Base-by-base conservation (phyloP, 2,329 filamentous ascomycete species). In the Diaporthe helianthi region DNA sequence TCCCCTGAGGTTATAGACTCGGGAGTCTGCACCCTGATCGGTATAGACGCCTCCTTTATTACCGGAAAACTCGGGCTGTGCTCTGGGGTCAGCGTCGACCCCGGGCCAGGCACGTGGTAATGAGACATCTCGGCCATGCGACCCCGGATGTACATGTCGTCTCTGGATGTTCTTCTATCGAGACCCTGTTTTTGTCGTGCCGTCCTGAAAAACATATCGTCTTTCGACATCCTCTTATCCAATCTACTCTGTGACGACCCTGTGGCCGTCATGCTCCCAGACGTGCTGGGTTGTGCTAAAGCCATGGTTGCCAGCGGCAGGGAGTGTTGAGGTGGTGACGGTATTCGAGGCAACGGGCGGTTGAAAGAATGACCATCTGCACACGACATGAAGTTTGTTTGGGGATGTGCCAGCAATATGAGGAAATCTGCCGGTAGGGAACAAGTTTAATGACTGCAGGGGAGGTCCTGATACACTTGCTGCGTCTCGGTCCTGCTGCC, bases 181-280 rank as follows among this genome's bases (percentile, higher is more conserved):
- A 76, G 76, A 31, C 73, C 70, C 9, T 66, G 24, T 26, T 55
- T 67, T 46, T 63, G 36, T 58, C 61, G 65, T 17, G 72, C 72
- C 47, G 72, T 72, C 52, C 73, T 77, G 67, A 82, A 70, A 67
- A 78, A 80, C 73, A 80, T 79, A 72, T 83, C 81, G 72, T 83
- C 81, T 65, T 79, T 83, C 26, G 84, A 86, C 52, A 83, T 75
- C 71, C 83, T 80, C 74, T 82, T 84, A 72, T 81, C 78, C 65
- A 77, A 78, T 47, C 75, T 75, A 31, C 47, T 65, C 51, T 69
- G 67, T 29, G 60, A 55, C 46, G 53, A 24, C 24, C 52, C 41
- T 52, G 54, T 58, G 41, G 52, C 41, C 15, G 52, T 36, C 63
- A 69, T 49, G 19, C 72, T 72, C 44, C 72, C 75, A 51, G 73